Base-by-base conservation (phyloP, 306 rosid genomes). In the Vachellia pachyceras region DNA sequence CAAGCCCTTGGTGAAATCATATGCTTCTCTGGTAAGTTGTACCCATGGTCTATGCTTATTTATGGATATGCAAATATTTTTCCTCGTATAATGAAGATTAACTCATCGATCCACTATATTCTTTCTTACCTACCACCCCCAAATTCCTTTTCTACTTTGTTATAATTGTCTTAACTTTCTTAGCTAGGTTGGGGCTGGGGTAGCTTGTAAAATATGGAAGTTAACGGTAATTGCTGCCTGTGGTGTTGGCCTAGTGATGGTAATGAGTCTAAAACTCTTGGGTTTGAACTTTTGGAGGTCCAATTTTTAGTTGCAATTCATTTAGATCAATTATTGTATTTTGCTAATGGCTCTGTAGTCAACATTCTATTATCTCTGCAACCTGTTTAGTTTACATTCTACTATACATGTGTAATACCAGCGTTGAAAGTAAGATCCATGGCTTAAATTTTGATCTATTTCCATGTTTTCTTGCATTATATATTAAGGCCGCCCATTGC, bases 1-100 rank as follows among this genome's bases (percentile, higher is more conserved):
- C 80, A 95, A 90, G 79, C 99, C 99, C 37, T 69, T 93, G 84
- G 37, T 95, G 75, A 95, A 91, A 78, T 89, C 96, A 25, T 92
- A 95, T 82, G 89, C 94, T 84, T 93, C 96, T 46, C 71, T 93
- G 97, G 99, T 95, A 90, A 77, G 90, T 52, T 67, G 45, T 72
- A 60, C 65, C 64, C 18, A 25, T 67, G 45, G 57, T 54, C 22
- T 36, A 23, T 42, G 12, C 76, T 20, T 72, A 25, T 65, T 42
- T 80, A 33, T 77, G 44, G 47, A 11, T 80, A 39, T 85, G 40
- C 65, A 12, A 22, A n/a, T 10, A 75, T 35, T 49, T 49, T 40
- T 47, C 57, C 40, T 35, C 54, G 29, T 46, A 33, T 8, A 69
- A 45, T 40, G 50, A 50, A 65, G 45, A 41, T 63, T 36, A 49